These are phyloP conservation scores for Verticillium dahliae DNA, from an alignment of 2,329 filamentous ascomycete genomes.

Conservation along the genomic window DNA sequence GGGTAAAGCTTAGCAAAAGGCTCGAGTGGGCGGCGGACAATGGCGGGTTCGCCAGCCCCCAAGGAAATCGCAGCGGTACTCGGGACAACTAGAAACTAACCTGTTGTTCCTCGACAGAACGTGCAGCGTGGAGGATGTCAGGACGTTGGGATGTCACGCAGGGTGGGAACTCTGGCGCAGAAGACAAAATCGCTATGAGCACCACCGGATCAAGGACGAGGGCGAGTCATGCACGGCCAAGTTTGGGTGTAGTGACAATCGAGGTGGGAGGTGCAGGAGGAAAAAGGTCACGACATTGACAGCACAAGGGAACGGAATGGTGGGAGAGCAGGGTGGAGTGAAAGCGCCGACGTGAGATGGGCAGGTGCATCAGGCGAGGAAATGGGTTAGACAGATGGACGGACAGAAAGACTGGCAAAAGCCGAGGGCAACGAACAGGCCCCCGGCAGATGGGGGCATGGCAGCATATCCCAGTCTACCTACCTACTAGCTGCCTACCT, in stretches of 20 bases:
- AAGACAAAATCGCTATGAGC: not conserved
- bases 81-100: not conserved
- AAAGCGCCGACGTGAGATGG: not conserved
- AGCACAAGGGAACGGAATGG: not conserved
- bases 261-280: not conserved
- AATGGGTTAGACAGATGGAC: not conserved
- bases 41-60: not conserved
- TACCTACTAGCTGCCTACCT: too few species aligned
- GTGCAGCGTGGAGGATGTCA: not conserved
- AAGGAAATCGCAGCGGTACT: not conserved
- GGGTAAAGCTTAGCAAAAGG: not conserved
- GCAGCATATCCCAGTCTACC: not conserved
- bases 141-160: not conserved
- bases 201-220: not conserved
- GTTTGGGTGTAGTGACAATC: not conserved
- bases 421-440: not conserved
- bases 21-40: not conserved
- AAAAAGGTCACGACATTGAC: not conserved
- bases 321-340: not conserved
- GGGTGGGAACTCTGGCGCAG: not conserved
- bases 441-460: not conserved
- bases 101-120: not conserved
- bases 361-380: not conserved
- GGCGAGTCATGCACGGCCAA: not conserved
- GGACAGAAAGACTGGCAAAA: too few species aligned